These are phyloP conservation scores for Apiotrichum brassicae DNA, from an alignment of 1,284 basidiomycete genomes.

Conservation along the genomic window DNA sequence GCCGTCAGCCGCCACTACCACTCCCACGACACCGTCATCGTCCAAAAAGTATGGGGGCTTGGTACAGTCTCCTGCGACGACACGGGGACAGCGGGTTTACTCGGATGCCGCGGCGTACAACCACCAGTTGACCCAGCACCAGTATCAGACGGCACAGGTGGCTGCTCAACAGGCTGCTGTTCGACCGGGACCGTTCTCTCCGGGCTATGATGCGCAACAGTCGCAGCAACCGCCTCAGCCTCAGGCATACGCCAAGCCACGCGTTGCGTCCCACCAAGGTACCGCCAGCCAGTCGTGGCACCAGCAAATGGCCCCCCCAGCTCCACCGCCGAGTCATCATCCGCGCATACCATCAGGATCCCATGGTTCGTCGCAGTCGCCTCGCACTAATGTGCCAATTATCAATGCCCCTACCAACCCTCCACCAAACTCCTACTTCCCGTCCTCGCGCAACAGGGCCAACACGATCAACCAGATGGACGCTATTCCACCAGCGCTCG, in stretches of 20 bases:
- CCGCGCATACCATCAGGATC: slow-evolving; percentile 21
- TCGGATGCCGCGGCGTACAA: slow-evolving; percentile 91
- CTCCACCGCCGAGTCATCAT: slow-evolving; percentile 22
- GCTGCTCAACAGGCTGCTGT: slow-evolving; percentile 31
- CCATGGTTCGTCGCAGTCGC: slow-evolving; percentile 25
- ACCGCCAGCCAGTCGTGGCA: slow-evolving; percentile 8
- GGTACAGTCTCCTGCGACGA: slow-evolving; percentile 58
- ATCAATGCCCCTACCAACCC: slow-evolving; percentile 46
- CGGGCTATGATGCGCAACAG: slow-evolving; percentile 24
- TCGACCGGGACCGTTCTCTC: slow-evolving; percentile 31
- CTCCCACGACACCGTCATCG: slow-evolving; percentile 15
- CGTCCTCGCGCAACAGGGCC: slow-evolving; percentile 59
- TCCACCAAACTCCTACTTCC: slow-evolving; percentile 60
- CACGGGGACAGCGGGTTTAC: slow-evolving; percentile 71
- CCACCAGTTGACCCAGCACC: slow-evolving; percentile 88
- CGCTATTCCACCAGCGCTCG: slow-evolving; percentile 81
- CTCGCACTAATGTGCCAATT: slow-evolving; percentile 39
- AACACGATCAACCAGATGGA: slow-evolving; percentile 85
- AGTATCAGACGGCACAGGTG: slow-evolving; percentile 76
- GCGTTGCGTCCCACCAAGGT: slow-evolving; percentile 39
- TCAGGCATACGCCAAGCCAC: slow-evolving; percentile 10
- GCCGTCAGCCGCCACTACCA: slow-evolving; percentile 8
- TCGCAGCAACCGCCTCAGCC: slow-evolving; percentile 10
- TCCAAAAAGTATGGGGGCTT: slow-evolving; percentile 86
- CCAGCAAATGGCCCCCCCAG: slow-evolving; percentile 22